phyloP scores from a whole-genome alignment of 1,139 yeast genomes.

The Zygosaccharomyces sapae region DNA sequence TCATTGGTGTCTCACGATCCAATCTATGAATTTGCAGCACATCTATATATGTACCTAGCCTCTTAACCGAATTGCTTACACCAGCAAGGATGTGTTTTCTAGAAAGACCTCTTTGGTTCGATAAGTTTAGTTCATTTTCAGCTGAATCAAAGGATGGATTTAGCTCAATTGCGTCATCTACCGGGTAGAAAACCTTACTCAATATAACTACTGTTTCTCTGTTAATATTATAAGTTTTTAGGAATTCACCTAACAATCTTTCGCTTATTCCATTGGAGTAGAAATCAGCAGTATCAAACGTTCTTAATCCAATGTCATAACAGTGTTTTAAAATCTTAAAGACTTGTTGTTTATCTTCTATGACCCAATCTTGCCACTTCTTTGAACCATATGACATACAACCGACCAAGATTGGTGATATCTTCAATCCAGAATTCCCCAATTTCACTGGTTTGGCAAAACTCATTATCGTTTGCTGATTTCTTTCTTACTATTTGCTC shows the following conservation, averaged over 20 bases:
- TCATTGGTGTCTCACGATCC: constrained; percentile 42
- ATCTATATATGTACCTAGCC: constrained; percentile 47
- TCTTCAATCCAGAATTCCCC: constrained; percentile 42
- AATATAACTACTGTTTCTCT: constrained; percentile 43
- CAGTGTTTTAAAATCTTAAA: constrained; percentile 41
- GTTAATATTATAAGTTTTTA: constrained; percentile 38
- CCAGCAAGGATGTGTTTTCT: constrained; percentile 49
- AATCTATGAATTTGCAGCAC: constrained; percentile 48
- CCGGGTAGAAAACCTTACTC: constrained; percentile 36
- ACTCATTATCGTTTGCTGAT: too few species aligned
- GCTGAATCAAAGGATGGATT: constrained; percentile 13
- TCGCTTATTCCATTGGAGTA: constrained; percentile 40
- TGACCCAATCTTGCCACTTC: constrained; percentile 30
- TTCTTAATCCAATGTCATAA: constrained; percentile 45
- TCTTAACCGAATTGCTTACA: constrained; percentile 39
- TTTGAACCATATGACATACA: constrained; percentile 49
- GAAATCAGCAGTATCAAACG: constrained; percentile 37
- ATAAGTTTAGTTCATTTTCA: constrained; percentile 17
- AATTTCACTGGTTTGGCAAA: constrained; percentile 15
- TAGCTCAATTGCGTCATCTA: constrained; percentile 23
- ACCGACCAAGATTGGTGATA: constrained; percentile 48
- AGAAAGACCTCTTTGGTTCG: constrained; percentile 41
- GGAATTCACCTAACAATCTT: constrained; percentile 38
- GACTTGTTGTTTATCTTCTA: constrained; percentile 37
- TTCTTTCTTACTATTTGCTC: too few species aligned